phyloP scores from a whole-genome alignment of 2,329 filamentous ascomycete genomes.

The Aspergillus sergii region DNA sequence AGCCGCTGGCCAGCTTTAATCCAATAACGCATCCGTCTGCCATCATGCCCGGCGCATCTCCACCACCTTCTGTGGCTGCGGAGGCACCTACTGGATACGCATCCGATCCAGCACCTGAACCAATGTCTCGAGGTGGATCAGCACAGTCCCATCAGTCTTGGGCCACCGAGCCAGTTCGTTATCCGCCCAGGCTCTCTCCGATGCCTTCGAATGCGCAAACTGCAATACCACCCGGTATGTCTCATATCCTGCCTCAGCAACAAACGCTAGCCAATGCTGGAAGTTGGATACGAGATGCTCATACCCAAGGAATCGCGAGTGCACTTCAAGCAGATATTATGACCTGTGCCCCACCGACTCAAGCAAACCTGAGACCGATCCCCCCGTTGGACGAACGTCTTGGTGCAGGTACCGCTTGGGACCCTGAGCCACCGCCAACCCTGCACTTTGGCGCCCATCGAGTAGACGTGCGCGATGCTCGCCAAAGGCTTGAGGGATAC shows the following conservation, averaged over 20 bases:
- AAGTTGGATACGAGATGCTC: slow-evolving; percentile 25
- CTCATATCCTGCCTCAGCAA: slow-evolving; percentile 20
- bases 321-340: slow-evolving; percentile 23
- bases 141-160: slow-evolving; percentile 38
- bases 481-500: slow-evolving; percentile 26
- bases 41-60: slow-evolving; percentile 37
- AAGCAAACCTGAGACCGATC: slow-evolving; percentile 13
- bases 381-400: slow-evolving; percentile 26
- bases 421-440: slow-evolving; percentile 16
- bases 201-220: slow-evolving; percentile 21
- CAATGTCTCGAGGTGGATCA: slow-evolving; percentile 39
- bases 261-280: slow-evolving; percentile 23
- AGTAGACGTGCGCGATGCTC: slow-evolving; percentile 34
- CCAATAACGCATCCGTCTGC: slow-evolving; percentile 34
- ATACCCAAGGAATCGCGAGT: slow-evolving; percentile 5
- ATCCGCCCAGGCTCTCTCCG: slow-evolving; percentile 30
- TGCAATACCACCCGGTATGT: slow-evolving; percentile 7
- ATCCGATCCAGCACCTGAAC: slow-evolving; percentile 33
- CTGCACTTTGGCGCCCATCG: slow-evolving; percentile 32
- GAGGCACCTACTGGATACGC: slow-evolving; percentile 25
- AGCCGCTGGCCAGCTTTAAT: slow-evolving; percentile 13
- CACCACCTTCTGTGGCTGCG: slow-evolving; percentile 21
- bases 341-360: slow-evolving; percentile 17
- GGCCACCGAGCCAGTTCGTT: slow-evolving; percentile 39
- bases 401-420: slow-evolving; percentile 19